Conservation (phyloP, 805 yeast genomes). For the Myxozyma neotropica region DNA sequence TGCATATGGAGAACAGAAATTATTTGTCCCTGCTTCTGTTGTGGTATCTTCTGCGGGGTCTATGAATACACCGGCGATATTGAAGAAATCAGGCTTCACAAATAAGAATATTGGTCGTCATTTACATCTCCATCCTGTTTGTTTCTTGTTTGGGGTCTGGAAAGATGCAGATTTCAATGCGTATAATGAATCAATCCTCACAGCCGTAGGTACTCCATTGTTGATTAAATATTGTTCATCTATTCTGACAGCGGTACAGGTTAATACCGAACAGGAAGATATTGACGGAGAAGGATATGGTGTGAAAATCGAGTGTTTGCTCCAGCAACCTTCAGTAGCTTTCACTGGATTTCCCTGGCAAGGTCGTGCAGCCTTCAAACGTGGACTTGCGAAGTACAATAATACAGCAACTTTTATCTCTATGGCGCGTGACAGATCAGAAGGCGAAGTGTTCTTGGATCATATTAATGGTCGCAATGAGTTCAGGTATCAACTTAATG, state of each 20-base stretch:
- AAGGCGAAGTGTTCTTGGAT: conserved; percentile 48
- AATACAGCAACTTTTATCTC: conserved; percentile 48
- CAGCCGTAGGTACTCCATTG: conserved; percentile 47
- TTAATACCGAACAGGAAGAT: conserved; percentile 47
- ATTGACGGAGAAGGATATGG: conserved; percentile 58
- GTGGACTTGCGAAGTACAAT: conserved; percentile 45
- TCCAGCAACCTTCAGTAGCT: conserved; percentile 50
- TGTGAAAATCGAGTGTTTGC: conserved; percentile 53
- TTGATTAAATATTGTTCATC: background rate
- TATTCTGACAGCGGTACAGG: background rate
- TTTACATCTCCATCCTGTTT: conserved; percentile 56
- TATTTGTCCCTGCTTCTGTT: conserved; percentile 48
- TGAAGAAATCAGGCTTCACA: conserved; percentile 53
- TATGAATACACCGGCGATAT: conserved; percentile 52
- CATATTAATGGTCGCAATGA: conserved; percentile 41
- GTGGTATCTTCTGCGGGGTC: conserved; percentile 53
- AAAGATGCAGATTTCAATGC: conserved; percentile 46
- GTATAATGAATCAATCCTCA: conserved; percentile 52
- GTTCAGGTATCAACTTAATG: conserved; percentile 48
- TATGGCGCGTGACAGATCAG: conserved; percentile 51
- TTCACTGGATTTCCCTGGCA: conserved; percentile 50
- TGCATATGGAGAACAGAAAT: conserved; percentile 37
- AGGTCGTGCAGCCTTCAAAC: conserved; percentile 43
- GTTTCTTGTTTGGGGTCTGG: conserved; percentile 48
- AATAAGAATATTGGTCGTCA: conserved; percentile 55